These are phyloP conservation scores for Malassezia equina DNA, from an alignment of 1,284 basidiomycete species.

Conservation along the genomic window DNA sequence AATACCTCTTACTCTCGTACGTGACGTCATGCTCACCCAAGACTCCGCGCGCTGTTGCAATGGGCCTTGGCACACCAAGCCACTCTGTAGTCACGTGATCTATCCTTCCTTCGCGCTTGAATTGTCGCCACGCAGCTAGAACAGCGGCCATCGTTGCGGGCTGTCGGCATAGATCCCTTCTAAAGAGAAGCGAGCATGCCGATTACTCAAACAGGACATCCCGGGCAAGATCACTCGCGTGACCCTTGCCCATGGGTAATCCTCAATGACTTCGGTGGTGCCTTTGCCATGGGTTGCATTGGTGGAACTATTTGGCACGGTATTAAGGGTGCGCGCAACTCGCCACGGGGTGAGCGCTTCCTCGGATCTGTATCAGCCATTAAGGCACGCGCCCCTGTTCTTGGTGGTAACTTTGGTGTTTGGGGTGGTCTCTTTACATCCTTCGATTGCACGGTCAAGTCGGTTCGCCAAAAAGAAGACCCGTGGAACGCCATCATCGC, in stretches of 20 bases:
- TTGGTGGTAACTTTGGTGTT: slow-evolving; percentile 93
- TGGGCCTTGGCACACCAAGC: neutral
- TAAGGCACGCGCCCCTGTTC: slow-evolving; percentile 94
- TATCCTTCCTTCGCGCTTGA: neutral
- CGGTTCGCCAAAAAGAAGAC: slow-evolving; percentile 90
- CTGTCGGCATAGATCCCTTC: neutral
- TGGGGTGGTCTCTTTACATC: slow-evolving; percentile 73
- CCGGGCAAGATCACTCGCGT: slow-evolving; percentile 32
- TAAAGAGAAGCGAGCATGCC: slow-evolving; percentile 13
- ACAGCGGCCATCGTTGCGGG: neutral
- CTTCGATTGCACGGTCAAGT: slow-evolving; percentile 96
- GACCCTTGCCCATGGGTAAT: slow-evolving; percentile 79
- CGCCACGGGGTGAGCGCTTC: slow-evolving; percentile 84
- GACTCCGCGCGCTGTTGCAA: slow-evolving; percentile 5
- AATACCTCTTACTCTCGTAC: slow-evolving; percentile 71
- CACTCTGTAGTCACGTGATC: slow-evolving; percentile 10
- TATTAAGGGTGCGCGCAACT: slow-evolving; percentile 94
- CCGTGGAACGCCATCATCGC: slow-evolving; percentile 98
- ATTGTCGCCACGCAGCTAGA: neutral
- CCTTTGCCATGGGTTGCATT: slow-evolving; percentile 78
- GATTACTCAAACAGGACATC: slow-evolving; percentile 16
- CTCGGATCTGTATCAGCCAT: slow-evolving; percentile 89
- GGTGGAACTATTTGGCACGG: slow-evolving; percentile 98
- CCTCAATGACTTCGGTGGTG: slow-evolving; percentile 94
- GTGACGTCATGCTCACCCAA: slow-evolving; percentile 4